These are phyloP conservation scores for Malassezia dermatis DNA, from an alignment of 1,284 basidiomycete genomes.

Conservation along the genomic window DNA sequence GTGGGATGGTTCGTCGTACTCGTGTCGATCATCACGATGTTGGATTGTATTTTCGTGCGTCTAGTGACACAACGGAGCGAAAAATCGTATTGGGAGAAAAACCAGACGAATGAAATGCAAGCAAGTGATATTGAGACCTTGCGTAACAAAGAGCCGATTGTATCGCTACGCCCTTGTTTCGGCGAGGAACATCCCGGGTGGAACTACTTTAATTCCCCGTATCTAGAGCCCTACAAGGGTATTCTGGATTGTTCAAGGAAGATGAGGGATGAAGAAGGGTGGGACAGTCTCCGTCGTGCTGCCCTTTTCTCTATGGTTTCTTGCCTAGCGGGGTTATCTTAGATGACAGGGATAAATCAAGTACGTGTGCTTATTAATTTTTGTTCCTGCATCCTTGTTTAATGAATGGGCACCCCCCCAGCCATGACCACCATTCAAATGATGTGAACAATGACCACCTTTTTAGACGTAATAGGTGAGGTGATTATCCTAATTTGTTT, in stretches of 20 bases:
- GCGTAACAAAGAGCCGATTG: background rate
- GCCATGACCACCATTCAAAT: no score
- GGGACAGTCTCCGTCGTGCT: background rate
- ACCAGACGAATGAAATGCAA: background rate
- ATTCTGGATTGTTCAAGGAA: background rate
- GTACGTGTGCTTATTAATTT: background rate
- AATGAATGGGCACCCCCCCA: no score
- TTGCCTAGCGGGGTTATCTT: background rate
- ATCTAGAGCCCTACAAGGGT: slow-evolving; percentile 1
- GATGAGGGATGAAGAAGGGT: slow-evolving; percentile 2
- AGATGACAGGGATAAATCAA: background rate
- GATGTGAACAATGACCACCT: no score
- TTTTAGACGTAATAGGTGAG: no score
- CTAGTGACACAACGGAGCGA: background rate
- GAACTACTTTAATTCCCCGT: background rate
- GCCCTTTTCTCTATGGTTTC: background rate
- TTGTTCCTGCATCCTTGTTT: no score
- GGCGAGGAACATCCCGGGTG: background rate
- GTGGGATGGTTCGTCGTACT: background rate
- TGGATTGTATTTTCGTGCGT: background rate
- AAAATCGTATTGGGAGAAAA: background rate
- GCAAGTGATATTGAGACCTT: background rate
- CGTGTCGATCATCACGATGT: background rate
- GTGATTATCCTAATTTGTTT: no score
- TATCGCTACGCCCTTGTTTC: background rate